These are phyloP conservation scores for Globisporangium paddicum DNA, from an alignment of 352 stramenopile genomes.

Conservation along the genomic window DNA sequence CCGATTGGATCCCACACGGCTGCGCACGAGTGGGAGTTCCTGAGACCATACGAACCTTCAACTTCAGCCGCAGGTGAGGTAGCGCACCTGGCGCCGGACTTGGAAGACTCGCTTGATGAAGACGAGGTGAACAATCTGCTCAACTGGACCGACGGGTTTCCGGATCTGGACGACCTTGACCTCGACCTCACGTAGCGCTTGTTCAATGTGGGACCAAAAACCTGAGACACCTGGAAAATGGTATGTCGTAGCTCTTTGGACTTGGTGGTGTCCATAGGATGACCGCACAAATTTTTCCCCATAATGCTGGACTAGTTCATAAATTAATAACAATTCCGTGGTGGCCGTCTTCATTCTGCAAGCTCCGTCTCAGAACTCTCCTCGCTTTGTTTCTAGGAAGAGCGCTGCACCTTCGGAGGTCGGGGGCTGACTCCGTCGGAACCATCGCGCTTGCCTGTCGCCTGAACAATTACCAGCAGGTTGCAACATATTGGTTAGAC, in stretches of 20 bases:
- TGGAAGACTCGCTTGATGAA: constrained; percentile 73
- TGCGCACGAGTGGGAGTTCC: constrained; percentile 15
- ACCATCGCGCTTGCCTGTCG: constrained; percentile 25
- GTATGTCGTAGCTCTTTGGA: too few species aligned
- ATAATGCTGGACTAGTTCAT: too few species aligned
- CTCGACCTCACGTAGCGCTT: background rate
- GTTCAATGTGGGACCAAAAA: too few species aligned
- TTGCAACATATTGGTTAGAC: background rate
- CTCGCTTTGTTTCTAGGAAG: constrained; percentile 1
- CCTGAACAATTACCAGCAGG: background rate
- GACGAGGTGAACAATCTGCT: constrained; percentile 75
- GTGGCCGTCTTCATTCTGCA: too few species aligned
- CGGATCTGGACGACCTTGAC: constrained; percentile 21
- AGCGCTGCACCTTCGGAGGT: constrained; percentile 24
- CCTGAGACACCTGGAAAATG: background rate
- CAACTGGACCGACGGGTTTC: constrained; percentile 68
- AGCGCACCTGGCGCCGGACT: constrained; percentile 10
- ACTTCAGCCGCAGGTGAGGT: constrained; percentile 1
- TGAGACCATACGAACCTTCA: constrained; percentile 13
- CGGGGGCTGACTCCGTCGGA: constrained; percentile 21
- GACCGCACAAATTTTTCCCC: too few species aligned
- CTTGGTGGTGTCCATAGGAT: too few species aligned
- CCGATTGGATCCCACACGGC: background rate
- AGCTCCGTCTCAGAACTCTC: background rate
- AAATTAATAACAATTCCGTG: too few species aligned